phyloP scores from a whole-genome alignment of 495 filamentous ascomycete genomes.

The Penicillium lagena region DNA sequence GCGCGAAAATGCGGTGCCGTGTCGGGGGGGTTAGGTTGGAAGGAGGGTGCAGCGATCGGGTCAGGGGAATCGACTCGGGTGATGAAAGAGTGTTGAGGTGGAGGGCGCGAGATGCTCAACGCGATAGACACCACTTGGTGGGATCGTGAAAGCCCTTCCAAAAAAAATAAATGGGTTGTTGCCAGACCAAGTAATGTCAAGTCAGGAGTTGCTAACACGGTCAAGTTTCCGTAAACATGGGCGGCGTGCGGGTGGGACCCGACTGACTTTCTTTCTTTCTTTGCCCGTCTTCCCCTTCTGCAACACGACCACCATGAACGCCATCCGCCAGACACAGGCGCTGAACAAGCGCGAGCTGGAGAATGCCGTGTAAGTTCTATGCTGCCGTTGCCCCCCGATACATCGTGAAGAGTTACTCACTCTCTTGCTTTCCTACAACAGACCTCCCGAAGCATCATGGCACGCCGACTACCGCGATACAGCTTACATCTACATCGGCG shows the following conservation, averaged over 20 bases:
- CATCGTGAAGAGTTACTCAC: background rate
- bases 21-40: conserved; percentile 5
- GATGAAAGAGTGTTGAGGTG: no score
- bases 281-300: conserved; percentile 1
- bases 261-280: no score
- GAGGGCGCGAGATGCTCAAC: no score
- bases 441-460: conserved; percentile 83
- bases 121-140: no score
- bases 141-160: background rate
- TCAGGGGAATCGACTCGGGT: conserved; percentile 17
- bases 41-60: background rate
- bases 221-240: conserved; percentile 21
- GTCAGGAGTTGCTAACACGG: no score
- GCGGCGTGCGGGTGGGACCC: conserved; percentile 19
- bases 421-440: conserved; percentile 17
- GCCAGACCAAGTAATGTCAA: no score
- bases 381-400: no score
- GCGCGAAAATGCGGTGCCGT: conserved; percentile 2
- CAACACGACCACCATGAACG: conserved; percentile 60
- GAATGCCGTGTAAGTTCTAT: conserved; percentile 56
- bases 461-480: conserved; percentile 97
- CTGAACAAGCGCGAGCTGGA: conserved; percentile 96
- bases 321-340: conserved; percentile 81
- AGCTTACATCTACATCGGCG: conserved; percentile 93
- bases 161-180: no score